These are phyloP conservation scores for Pelargonium citronellum DNA, from an alignment of 441 rosid genomes.

Conservation along the genomic window DNA sequence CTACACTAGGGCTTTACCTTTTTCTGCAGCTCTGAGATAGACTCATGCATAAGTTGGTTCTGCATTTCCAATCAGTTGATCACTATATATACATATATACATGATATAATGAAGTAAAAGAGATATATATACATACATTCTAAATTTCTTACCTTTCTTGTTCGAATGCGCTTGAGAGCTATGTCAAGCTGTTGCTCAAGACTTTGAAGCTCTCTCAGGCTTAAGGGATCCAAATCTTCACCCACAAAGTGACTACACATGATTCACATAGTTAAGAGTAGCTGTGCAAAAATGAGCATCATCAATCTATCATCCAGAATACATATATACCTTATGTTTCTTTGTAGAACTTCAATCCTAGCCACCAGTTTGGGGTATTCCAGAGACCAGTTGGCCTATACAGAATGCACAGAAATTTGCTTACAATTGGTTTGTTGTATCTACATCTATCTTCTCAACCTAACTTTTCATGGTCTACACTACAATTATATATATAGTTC, in stretches of 20 bases:
- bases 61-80: slow-evolving; percentile 25
- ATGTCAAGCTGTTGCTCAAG: slow-evolving; percentile 86
- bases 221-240: slow-evolving; percentile 64
- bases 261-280: background rate
- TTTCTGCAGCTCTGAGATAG: slow-evolving; percentile 75
- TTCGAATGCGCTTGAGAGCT: slow-evolving; percentile 67
- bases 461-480: too few species aligned
- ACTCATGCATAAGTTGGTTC: slow-evolving; percentile 84
- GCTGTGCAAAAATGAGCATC: background rate
- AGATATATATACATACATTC: background rate
- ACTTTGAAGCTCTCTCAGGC: slow-evolving; percentile 73
- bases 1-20: slow-evolving; percentile 39
- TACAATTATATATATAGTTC: too few species aligned
- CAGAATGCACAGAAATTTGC: slow-evolving; percentile 5
- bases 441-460: too few species aligned
- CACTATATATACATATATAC: background rate
- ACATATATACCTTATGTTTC: slow-evolving; percentile 56
- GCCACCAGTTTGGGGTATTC: slow-evolving; percentile 88
- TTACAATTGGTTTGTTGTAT: background rate
- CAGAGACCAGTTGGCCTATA: slow-evolving; percentile 68
- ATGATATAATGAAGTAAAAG: background rate
- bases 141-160: slow-evolving; percentile 58
- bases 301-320: background rate
- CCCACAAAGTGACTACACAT: slow-evolving; percentile 72
- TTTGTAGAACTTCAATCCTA: slow-evolving; percentile 73